These are phyloP conservation scores for Neocatenulostroma microsporum DNA, from an alignment of 2,329 filamentous ascomycete species.

Conservation along the genomic window DNA sequence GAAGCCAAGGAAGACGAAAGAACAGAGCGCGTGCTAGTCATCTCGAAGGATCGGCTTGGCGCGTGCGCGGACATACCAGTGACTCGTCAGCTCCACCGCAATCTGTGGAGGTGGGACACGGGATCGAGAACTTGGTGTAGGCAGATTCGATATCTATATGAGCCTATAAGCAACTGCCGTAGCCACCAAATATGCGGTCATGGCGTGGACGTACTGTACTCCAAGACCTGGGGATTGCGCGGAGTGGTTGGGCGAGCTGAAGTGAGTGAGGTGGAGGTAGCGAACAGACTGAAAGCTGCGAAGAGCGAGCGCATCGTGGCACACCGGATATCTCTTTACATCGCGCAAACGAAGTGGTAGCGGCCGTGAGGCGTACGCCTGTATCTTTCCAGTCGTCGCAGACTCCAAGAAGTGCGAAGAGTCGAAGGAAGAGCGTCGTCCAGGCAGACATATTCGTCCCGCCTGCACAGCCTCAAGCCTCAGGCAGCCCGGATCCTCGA, in stretches of 20 bases:
- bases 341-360: too few relatives aligned
- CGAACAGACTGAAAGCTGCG: constrained; percentile 20
- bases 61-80: constrained; percentile 24
- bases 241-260: constrained; percentile 10
- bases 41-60: constrained; percentile 4
- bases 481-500: too few relatives aligned
- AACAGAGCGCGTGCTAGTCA: background rate
- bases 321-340: constrained; percentile 5
- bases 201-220: constrained; percentile 13
- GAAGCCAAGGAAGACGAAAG: constrained; percentile 27
- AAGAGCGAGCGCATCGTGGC: constrained; percentile 17
- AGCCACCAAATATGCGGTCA: too few relatives aligned
- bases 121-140: constrained; percentile 37
- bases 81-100: constrained; percentile 34
- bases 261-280: constrained; percentile 2
- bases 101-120: constrained; percentile 11
- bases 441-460: too few relatives aligned
- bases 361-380: too few relatives aligned
- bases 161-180: too few relatives aligned
- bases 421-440: too few relatives aligned
- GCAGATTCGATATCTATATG: constrained; percentile 16
- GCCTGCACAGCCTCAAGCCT: too few relatives aligned
- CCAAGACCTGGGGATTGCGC: constrained; percentile 12
- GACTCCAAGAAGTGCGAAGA: too few relatives aligned
- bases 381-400: too few relatives aligned